A percentile compares a stretch with the other conserved stretches of the same genome.
These are phyloP conservation scores for Erythrobasidium hasegawianum DNA, from an alignment of 1,284 basidiomycete species.

Conservation along the genomic window DNA sequence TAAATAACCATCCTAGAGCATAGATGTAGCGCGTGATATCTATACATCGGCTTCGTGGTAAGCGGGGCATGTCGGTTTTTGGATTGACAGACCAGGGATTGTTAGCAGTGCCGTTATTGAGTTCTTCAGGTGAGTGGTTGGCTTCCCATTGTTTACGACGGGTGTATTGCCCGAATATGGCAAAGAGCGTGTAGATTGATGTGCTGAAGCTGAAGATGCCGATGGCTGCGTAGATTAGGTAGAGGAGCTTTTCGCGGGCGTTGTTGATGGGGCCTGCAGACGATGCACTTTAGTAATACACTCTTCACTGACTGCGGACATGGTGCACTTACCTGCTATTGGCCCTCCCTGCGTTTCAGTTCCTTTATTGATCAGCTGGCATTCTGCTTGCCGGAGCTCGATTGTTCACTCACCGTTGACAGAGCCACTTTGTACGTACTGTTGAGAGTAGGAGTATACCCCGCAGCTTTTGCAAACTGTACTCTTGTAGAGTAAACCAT, in stretches of 20 bases:
- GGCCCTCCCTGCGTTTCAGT: neutral
- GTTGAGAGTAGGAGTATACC: neutral
- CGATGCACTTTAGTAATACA: too few species aligned
- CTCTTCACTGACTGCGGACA: too few species aligned
- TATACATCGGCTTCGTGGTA: neutral
- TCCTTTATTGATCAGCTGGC: neutral
- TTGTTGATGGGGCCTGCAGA: neutral
- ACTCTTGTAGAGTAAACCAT: neutral
- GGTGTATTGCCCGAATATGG: neutral
- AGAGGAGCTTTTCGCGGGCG: neutral
- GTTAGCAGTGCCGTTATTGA: neutral
- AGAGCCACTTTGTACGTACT: neutral
- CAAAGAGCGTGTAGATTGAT: neutral
- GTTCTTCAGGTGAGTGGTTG: neutral
- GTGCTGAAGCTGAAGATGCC: neutral
- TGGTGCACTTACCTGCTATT: neutral
- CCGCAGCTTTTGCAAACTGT: constrained; percentile 4
- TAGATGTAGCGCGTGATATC: neutral
- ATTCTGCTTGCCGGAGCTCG: too few species aligned
- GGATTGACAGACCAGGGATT: neutral
- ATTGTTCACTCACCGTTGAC: neutral
- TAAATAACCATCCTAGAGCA: neutral
- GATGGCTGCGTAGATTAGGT: neutral
- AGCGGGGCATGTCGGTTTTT: neutral
- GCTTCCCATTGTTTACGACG: constrained; percentile 1